phyloP scores from a whole-genome alignment of 352 stramenopile species.

The Globisporangium cederbergense region DNA sequence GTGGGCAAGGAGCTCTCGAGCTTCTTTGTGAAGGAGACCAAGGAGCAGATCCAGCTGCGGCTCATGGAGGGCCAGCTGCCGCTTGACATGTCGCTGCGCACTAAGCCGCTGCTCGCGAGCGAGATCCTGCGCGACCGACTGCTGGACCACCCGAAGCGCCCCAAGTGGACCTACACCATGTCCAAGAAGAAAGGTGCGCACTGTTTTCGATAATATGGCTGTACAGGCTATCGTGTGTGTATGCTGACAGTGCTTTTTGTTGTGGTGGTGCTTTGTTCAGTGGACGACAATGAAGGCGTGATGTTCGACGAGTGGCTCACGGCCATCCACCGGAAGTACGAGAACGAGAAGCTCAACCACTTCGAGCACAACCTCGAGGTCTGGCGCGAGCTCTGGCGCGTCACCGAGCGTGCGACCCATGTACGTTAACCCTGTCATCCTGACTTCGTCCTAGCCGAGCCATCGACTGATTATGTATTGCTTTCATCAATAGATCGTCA shows the following conservation, averaged over 20 bases:
- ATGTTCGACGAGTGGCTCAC: slow-evolving; percentile 87
- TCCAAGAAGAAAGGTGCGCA: slow-evolving; percentile 76
- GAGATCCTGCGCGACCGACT: slow-evolving; percentile 60
- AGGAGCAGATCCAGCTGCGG: slow-evolving; percentile 83
- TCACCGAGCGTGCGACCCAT: slow-evolving; percentile 77
- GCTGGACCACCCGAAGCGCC: slow-evolving; percentile 70
- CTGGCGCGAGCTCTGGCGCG: slow-evolving; percentile 85
- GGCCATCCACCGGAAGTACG: slow-evolving; percentile 84
- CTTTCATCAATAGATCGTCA: slow-evolving; percentile 28
- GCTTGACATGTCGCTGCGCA: slow-evolving; percentile 48
- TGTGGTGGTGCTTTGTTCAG: slow-evolving; percentile 18
- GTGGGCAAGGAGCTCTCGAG: slow-evolving; percentile 82
- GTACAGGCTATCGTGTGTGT: background rate
- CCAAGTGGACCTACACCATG: slow-evolving; percentile 76
- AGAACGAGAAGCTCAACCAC: slow-evolving; percentile 78
- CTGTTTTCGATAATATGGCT: background rate
- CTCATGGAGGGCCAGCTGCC: slow-evolving; percentile 80
- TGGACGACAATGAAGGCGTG: slow-evolving; percentile 76
- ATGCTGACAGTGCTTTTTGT: background rate
- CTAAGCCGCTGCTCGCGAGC: slow-evolving; percentile 51
- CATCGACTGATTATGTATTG: background rate
- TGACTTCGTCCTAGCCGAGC: background rate
- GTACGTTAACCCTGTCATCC: slow-evolving; percentile 23
- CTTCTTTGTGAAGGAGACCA: slow-evolving; percentile 86
- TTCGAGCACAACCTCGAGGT: slow-evolving; percentile 87